These are phyloP conservation scores for Penicillium hesseltinei DNA, from an alignment of 2,329 filamentous ascomycete species.

Conservation along the genomic window DNA sequence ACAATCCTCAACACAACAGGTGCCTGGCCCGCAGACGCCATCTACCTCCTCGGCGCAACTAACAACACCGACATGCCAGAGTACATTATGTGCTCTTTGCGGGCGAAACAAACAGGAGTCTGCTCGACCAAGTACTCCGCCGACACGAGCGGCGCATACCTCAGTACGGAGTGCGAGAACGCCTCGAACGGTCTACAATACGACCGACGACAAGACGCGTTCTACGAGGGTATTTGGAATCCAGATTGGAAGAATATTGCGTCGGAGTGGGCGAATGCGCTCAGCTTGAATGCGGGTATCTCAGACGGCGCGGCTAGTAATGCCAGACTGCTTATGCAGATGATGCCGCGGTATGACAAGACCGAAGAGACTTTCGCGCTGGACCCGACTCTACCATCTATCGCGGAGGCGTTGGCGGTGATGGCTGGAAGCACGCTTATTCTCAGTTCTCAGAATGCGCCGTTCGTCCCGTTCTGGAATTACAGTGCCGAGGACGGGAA, in stretches of 20 bases:
- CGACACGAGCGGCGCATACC: constrained; percentile 56
- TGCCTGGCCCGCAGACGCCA: constrained; percentile 48
- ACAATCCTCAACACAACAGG: constrained; percentile 60
- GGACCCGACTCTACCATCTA: constrained; percentile 57
- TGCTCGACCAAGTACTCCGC: constrained; percentile 63
- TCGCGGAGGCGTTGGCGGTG: constrained; percentile 72
- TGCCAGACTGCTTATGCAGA: constrained; percentile 57
- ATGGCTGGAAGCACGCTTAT: constrained; percentile 67
- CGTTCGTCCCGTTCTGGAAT: constrained; percentile 60
- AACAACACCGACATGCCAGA: constrained; percentile 31
- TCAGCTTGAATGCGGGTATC: constrained; percentile 58
- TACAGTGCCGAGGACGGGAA: constrained; percentile 33
- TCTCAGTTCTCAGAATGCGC: constrained; percentile 56
- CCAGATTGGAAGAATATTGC: constrained; percentile 58
- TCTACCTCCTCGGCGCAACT: constrained; percentile 65
- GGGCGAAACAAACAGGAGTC: constrained; percentile 60
- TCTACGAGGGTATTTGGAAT: constrained; percentile 34
- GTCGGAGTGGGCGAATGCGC: constrained; percentile 53
- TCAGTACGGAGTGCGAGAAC: constrained; percentile 64
- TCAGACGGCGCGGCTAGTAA: constrained; percentile 59
- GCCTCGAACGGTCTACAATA: constrained; percentile 56
- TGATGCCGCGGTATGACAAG: constrained; percentile 45
- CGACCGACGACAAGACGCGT: constrained; percentile 41
- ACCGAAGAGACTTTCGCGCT: constrained; percentile 38
- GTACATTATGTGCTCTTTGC: constrained; percentile 68